phyloP scores from a whole-genome alignment of 2,329 filamentous ascomycete species.

The Bisporella sp. region DNA sequence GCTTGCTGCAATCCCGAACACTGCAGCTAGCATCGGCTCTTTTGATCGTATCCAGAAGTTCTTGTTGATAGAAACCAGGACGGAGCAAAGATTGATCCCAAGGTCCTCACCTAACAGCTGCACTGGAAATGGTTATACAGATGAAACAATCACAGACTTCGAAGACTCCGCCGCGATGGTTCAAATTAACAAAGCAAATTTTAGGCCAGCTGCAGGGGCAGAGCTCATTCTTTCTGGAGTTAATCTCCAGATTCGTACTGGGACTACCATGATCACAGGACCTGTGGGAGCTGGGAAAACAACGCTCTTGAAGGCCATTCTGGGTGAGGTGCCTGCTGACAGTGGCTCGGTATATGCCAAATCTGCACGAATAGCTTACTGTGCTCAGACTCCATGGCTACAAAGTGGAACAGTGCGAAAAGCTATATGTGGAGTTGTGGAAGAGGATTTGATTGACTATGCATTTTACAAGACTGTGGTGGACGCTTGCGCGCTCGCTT shows the following conservation, averaged over 20 bases:
- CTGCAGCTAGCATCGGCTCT: background rate
- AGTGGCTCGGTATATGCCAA: slow-evolving; percentile 4
- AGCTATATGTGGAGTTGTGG: background rate
- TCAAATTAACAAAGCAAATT: too few relatives aligned
- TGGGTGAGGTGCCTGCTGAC: slow-evolving; percentile 14
- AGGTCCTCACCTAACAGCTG: too few relatives aligned
- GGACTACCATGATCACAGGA: slow-evolving; percentile 20
- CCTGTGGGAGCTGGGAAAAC: slow-evolving; percentile 25
- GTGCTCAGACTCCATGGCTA: slow-evolving; percentile 38
- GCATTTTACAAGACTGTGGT: slow-evolving; percentile 19
- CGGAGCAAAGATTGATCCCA: background rate
- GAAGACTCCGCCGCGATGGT: too few relatives aligned
- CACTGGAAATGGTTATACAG: too few relatives aligned
- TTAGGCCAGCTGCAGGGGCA: background rate
- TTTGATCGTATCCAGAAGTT: slow-evolving; percentile 7
- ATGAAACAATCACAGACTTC: too few relatives aligned
- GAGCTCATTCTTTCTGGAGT: slow-evolving; percentile 3
- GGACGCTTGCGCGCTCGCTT: slow-evolving; percentile 13
- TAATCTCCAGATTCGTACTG: slow-evolving; percentile 3
- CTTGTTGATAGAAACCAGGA: background rate
- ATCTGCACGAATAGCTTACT: slow-evolving; percentile 29
- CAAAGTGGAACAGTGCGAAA: slow-evolving; percentile 30
- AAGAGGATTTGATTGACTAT: slow-evolving; percentile 15
- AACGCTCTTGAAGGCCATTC: slow-evolving; percentile 17
- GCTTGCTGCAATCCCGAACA: background rate